Base-by-base conservation (phyloP, 169 alveolate genomes). In the Cryptosporidium tyzzeri region DNA sequence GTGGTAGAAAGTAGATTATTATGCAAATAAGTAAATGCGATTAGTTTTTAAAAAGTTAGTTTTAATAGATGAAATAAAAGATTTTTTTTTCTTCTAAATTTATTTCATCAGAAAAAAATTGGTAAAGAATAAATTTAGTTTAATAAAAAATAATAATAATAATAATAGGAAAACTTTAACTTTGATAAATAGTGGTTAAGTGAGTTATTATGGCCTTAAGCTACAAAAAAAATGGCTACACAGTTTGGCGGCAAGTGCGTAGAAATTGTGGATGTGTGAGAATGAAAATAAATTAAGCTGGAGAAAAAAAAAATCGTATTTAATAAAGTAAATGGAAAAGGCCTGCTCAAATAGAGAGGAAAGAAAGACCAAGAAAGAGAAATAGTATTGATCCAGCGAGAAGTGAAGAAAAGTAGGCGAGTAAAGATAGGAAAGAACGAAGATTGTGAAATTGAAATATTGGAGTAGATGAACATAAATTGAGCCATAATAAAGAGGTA, bases 181-280 rank as follows among this genome's bases (percentile, higher is more conserved):
- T 48, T 48, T 48, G 4, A 48, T 48, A 14, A 14, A 48, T 48
- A 0, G 12, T 48, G 0, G 12, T 48, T 48, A 48, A 48, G 55
- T 48, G 55, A 48, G 12, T 48, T 3, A 48, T 14, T 2, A 48
- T 48, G 21, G 55, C 21, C 55, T 48, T 5, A 16, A 48, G 21
- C 18, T 48, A 48, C 14, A 48, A 48, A 48, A 48, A 48, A 48
- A 41, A 41, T 3, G 1, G 18, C 0, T 14, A 14, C 0, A 5
- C 37, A 59, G 0, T 59, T 59, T 23, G 69, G 69, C 69, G 69
- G 69, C 69, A 59, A 59, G 39, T 59, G 69, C 37, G 69, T 31
- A 59, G 33, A 48, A 59, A 59, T 59, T 59, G 69, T 59, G 69
- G 69, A 59, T 31, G 37, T 26, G 69, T 59, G 69, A 59, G 69